These are phyloP conservation scores for Zygoascus flipseniorum DNA, from an alignment of 805 yeast species.

Conservation along the genomic window DNA sequence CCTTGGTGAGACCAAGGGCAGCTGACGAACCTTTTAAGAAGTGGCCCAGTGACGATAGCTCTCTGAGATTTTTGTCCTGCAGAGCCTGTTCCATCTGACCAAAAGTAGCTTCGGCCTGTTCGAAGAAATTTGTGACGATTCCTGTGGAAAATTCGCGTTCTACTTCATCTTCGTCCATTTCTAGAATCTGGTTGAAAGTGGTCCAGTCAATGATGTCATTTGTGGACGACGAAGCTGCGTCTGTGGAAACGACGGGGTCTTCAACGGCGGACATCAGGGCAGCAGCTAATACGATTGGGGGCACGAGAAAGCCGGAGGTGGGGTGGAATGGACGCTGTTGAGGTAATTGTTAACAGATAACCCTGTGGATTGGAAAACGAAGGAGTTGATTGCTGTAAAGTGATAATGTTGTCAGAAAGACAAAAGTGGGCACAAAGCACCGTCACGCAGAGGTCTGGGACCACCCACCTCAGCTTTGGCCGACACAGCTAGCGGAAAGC, in stretches of 20 bases:
- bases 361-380: too few relatives aligned
- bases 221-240: background rate
- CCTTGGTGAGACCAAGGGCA: conserved; percentile 74
- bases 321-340: background rate
- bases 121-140: conserved; percentile 74
- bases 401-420: background rate
- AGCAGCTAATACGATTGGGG: background rate
- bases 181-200: conserved; percentile 76
- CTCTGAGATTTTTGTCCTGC: conserved; percentile 35
- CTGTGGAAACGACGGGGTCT: background rate
- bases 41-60: conserved; percentile 75
- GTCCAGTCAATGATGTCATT: conserved; percentile 75
- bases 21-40: conserved; percentile 94
- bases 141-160: conserved; percentile 74
- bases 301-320: background rate
- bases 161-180: conserved; percentile 90
- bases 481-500: too few relatives aligned
- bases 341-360: too few relatives aligned
- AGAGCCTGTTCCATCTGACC: conserved; percentile 57
- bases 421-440: background rate
- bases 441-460: background rate
- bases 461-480: too few relatives aligned
- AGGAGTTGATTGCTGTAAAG: background rate
- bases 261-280: background rate
- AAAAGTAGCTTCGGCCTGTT: conserved; percentile 80